Evolutionary conservation across 306 rosid genomes (phyloP), one percentile per base, ranked within the genome.

Genomic region (Vachellia pachyceras): DNA sequence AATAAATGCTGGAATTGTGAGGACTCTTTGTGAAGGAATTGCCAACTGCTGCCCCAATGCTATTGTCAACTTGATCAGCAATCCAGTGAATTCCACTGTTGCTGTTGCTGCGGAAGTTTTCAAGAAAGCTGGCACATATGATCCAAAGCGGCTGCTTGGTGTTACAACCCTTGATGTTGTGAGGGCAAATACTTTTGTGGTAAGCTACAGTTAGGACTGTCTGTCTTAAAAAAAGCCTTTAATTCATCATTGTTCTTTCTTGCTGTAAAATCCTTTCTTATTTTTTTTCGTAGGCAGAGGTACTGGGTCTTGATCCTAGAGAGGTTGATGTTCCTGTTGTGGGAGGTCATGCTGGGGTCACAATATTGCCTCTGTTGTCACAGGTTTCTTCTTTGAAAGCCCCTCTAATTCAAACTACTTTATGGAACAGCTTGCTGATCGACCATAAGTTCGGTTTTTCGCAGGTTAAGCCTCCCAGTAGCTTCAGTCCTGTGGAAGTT

Each of bases 81-180:
- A n/a, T n/a, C n/a, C n/a, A n/a, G n/a, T n/a, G n/a, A n/a, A n/a
- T n/a, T n/a, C n/a, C n/a, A n/a, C n/a, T n/a, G n/a, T n/a, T n/a
- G n/a, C n/a, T n/a, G n/a, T n/a, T n/a, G n/a, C 99, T 45, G 94
- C 99, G 0, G 99, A 93, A 88, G 99, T 96, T 76, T 93, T 96
- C 84, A 93, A 96, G 94, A 93, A 79, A 70, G 95, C 98, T 2
- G 98, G 98, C 36, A 93, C 91, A 33, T 93, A 87, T 80, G 98
- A 96, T 82, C 99, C 99, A 49, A 94, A 92, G 80, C 80, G 89
- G 41, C 97, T 96, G n/a, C 83, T 96, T 23, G 99, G 99, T 33
- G 99, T 96, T 29, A 93, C 99, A 4, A 87, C 85, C 81, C 98
- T 96, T 7, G 98, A 96, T 69, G 99, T 96, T 13, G 99, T 75